phyloP scores from a whole-genome alignment of 139 green algal genomes.

The Coelastrella sp. region DNA sequence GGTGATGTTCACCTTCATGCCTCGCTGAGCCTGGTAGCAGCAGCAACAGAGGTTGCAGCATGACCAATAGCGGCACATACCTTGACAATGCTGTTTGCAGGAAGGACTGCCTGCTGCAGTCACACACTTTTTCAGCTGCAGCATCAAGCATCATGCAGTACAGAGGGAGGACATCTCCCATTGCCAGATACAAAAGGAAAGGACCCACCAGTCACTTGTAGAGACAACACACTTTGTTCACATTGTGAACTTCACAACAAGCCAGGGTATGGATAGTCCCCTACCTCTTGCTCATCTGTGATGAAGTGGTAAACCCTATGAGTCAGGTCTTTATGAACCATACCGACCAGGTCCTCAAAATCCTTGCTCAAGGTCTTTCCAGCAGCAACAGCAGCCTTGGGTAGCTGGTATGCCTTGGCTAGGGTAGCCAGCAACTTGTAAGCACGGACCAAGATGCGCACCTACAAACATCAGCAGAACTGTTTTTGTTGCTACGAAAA shows the following conservation, averaged over 20 bases:
- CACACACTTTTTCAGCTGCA: too few species aligned
- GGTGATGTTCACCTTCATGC: not conserved
- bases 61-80: not conserved
- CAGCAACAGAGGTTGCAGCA: not conserved
- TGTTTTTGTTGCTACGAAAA: too few species aligned
- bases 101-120: too few species aligned
- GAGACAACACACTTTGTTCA: too few species aligned
- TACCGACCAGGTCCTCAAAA: constrained; percentile 52
- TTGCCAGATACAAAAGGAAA: not conserved
- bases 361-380: not conserved
- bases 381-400: constrained; percentile 27
- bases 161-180: too few species aligned
- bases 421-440: constrained; percentile 43
- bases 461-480: constrained; percentile 7
- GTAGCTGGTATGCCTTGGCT: constrained; percentile 38
- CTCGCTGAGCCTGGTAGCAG: not conserved
- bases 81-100: too few species aligned
- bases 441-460: constrained; percentile 22
- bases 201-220: too few species aligned
- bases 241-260: too few species aligned
- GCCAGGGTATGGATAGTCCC: too few species aligned
- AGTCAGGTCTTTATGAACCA: constrained; percentile 58
- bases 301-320: constrained; percentile 54
- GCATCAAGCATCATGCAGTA: too few species aligned
- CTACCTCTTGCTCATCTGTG: constrained; percentile 44